Evolutionary conservation across 2,329 filamentous ascomycete species (phyloP).

Genomic region (Diaporthe helianthi): DNA sequence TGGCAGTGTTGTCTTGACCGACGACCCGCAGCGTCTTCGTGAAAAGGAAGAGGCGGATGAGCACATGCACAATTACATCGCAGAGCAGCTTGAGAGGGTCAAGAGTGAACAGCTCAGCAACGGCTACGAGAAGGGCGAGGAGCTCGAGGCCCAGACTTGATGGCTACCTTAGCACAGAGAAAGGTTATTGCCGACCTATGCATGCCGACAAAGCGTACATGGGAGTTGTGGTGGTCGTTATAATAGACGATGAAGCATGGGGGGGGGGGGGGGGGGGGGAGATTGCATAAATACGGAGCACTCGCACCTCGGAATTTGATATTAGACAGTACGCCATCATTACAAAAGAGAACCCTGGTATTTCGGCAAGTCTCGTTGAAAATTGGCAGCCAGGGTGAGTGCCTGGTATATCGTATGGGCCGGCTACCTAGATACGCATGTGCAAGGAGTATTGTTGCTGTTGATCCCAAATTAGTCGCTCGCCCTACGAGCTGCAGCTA

Average conservation of each 20-base stretch:
- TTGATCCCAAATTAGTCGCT: not conserved
- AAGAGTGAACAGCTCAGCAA: constrained; percentile 59
- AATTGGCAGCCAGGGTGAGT: not conserved
- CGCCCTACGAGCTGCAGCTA: constrained; percentile 84
- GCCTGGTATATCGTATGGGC: constrained; percentile 5
- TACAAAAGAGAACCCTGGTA: not conserved
- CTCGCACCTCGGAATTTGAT: not conserved
- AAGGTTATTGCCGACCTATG: too few relatives aligned
- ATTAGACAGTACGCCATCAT: not conserved
- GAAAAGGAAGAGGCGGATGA: constrained; percentile 65
- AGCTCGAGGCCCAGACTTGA: constrained; percentile 52
- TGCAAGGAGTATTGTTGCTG: not conserved
- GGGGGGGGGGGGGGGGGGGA: not conserved
- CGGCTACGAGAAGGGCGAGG: constrained; percentile 51
- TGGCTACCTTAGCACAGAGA: not conserved
- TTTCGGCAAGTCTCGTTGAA: not conserved
- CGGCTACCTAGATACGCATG: too few relatives aligned
- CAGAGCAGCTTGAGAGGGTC: constrained; percentile 78
- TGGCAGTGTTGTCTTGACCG: constrained; percentile 56
- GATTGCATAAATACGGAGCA: constrained; percentile 21
- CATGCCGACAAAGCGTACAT: not conserved
- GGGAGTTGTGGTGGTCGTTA: not conserved
- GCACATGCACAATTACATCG: constrained; percentile 82
- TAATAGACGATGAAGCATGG: not conserved
- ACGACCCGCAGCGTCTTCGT: constrained; percentile 58